These are phyloP conservation scores for Blastobotrys peoriensis DNA, from an alignment of 805 yeast genomes.

Conservation along the genomic window DNA sequence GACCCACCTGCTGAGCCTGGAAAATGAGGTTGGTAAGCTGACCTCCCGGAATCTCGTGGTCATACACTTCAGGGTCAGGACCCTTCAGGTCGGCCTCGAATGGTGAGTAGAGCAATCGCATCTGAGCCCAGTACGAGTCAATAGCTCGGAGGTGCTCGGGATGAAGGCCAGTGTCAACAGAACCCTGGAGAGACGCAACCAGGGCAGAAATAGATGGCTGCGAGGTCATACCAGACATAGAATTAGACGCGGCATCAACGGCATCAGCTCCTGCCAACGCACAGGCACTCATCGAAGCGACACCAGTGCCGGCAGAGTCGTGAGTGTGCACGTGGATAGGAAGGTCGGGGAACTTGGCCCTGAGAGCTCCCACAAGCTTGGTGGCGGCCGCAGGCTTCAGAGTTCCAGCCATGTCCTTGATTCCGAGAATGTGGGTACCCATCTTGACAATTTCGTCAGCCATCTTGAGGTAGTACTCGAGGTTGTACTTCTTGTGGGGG, in stretches of 20 bases:
- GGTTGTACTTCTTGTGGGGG: slow-evolving; percentile 92
- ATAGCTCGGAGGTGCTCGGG: slow-evolving; percentile 67
- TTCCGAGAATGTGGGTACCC: slow-evolving; percentile 97
- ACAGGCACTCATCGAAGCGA: slow-evolving; percentile 91
- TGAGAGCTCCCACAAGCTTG: slow-evolving; percentile 67
- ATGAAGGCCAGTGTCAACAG: slow-evolving; percentile 66
- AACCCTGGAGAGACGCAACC: slow-evolving; percentile 87
- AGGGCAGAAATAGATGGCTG: slow-evolving; percentile 95
- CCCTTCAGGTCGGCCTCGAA: slow-evolving; percentile 99
- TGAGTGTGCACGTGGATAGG: slow-evolving; percentile 99
- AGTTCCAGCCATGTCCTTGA: slow-evolving; percentile 99
- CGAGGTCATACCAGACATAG: slow-evolving; percentile 97
- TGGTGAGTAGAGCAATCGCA: slow-evolving; percentile 92
- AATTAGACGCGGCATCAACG: slow-evolving; percentile 95
- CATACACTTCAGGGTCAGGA: slow-evolving; percentile 98
- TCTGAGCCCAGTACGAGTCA: slow-evolving; percentile 98
- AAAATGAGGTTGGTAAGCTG: slow-evolving; percentile 94
- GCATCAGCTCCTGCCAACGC: slow-evolving; percentile 97
- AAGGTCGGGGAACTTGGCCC: slow-evolving; percentile 82
- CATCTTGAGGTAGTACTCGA: slow-evolving; percentile 77
- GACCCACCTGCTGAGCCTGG: slow-evolving; percentile 99
- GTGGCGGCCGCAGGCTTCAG: slow-evolving; percentile 92
- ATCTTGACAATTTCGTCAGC: slow-evolving; percentile 78
- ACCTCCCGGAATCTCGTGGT: slow-evolving; percentile 99
- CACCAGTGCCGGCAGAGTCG: slow-evolving; percentile 99